Evolutionary conservation across 768 basidiomycete species (phyloP), one percentile per base, ranked within the genome.

Genomic region (Cystofilobasidium ferigula): DNA sequence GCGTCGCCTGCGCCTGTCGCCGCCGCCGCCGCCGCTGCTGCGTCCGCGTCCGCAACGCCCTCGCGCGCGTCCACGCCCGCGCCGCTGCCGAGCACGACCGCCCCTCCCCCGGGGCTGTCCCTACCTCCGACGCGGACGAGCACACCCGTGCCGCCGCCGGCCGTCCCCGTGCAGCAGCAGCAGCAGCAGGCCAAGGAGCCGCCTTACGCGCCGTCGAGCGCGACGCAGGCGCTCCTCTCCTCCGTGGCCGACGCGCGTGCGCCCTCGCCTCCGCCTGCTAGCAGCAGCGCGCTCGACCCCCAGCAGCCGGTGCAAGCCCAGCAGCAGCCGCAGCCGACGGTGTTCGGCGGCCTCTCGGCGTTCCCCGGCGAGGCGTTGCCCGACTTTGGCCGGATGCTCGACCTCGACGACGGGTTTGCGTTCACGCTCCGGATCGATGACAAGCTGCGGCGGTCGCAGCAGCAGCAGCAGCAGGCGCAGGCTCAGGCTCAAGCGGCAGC

Each of bases 221-320:
- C 89, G 43, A 89, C 88, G 2, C 86, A 86, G 69, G 88, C 87
- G 1, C 80, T 93, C 54, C 79, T 93, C 54, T 88, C 91, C 64
- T 90, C 92, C 70, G 82, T 93, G 43, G 86, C 84, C 72, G 83
- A 83, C 26, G 80, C 89, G 38, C 81, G 89, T 53, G 79, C 82
- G 13, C 59, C 40, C 28, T 62, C 36, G 4, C 62, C n/a, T 51
- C 47, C 24, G 36, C 68, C 58, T 43, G 68, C 30, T 32, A n/a
- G 28, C 30, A 42, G 40, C 40, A 42, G 40, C 40, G 20, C 10
- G 40, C 40, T 42, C n/a, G n/a, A n/a, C n/a, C n/a, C n/a, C n/a
- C n/a, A n/a, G n/a, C n/a, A n/a, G n/a, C n/a, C n/a, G n/a, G n/a
- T n/a, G n/a, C n/a, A n/a, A n/a, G n/a, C n/a, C n/a, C n/a, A n/a